These are phyloP conservation scores for Naganishia randhawae DNA, from an alignment of 768 basidiomycete species.

Conservation along the genomic window DNA sequence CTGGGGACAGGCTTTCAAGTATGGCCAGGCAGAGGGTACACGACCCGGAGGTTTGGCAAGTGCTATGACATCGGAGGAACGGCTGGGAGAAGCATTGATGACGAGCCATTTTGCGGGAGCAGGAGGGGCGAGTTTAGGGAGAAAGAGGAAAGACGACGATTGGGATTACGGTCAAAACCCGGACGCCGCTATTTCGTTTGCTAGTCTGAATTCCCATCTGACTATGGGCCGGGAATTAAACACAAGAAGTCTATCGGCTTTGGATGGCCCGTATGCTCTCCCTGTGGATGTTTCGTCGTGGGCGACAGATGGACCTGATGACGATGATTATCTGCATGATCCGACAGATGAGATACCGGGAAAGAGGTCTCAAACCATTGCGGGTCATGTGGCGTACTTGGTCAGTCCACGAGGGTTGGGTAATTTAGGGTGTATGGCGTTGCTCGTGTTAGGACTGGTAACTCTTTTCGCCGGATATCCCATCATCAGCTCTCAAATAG, in stretches of 20 bases:
- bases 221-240: slow-evolving; percentile 27
- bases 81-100: slow-evolving; percentile 15
- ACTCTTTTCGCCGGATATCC: slow-evolving; percentile 84
- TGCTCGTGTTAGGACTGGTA: slow-evolving; percentile 66
- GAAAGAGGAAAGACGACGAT: not conserved
- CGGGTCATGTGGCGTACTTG: slow-evolving; percentile 53
- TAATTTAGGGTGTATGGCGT: slow-evolving; percentile 67
- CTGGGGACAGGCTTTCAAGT: slow-evolving; percentile 18
- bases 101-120: slow-evolving; percentile 23
- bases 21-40: slow-evolving; percentile 2
- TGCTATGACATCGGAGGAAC: slow-evolving; percentile 15
- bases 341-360: slow-evolving; percentile 34
- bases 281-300: slow-evolving; percentile 45
- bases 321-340: slow-evolving; percentile 49
- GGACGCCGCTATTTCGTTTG: slow-evolving; percentile 34
- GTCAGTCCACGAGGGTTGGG: slow-evolving; percentile 78
- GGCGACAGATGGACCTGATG: slow-evolving; percentile 44
- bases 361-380: slow-evolving; percentile 23
- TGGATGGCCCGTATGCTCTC: slow-evolving; percentile 34
- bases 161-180: slow-evolving; percentile 24
- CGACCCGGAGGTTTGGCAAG: not conserved
- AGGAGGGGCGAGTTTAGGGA: slow-evolving; percentile 15
- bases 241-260: slow-evolving; percentile 31
- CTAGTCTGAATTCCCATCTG: slow-evolving; percentile 31
- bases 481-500: slow-evolving; percentile 56